phyloP scores from a whole-genome alignment of 352 stramenopile species.

The Phytophthora tubulina region DNA sequence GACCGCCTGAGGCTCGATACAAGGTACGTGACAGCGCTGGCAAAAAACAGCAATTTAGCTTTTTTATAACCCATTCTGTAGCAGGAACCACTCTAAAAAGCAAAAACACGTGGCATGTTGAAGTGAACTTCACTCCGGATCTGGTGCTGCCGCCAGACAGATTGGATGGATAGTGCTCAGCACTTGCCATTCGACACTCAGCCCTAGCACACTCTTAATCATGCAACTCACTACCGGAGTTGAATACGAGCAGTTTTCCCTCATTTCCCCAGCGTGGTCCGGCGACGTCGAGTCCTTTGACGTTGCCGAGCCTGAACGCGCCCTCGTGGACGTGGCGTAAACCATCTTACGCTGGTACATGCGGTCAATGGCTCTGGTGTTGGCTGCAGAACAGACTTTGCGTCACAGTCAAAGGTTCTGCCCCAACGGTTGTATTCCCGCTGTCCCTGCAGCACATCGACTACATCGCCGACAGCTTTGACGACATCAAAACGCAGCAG shows the following conservation, averaged over 20 bases:
- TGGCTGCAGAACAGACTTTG: conserved; percentile 1
- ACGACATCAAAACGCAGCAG: background rate
- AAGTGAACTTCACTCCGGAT: conserved; percentile 12
- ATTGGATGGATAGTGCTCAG: background rate
- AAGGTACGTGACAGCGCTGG: too few relatives aligned
- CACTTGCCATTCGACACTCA: conserved; percentile 1
- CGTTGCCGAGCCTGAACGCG: background rate
- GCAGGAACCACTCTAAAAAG: too few relatives aligned
- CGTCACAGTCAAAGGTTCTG: background rate
- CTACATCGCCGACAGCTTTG: background rate
- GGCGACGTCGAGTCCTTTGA: background rate
- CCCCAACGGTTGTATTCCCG: background rate
- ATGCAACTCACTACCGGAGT: background rate
- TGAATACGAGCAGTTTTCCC: background rate
- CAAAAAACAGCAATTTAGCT: too few relatives aligned
- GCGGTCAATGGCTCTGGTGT: background rate
- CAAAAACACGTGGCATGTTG: background rate
- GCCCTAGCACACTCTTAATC: background rate
- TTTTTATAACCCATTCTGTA: too few relatives aligned
- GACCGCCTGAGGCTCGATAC: too few relatives aligned
- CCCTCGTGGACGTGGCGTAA: background rate
- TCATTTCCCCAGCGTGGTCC: conserved; percentile 5
- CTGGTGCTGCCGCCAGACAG: background rate
- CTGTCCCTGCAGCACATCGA: background rate
- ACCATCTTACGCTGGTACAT: background rate